phyloP scores from a whole-genome alignment of 352 stramenopile species.

The Globisporangium sylvaticum region DNA sequence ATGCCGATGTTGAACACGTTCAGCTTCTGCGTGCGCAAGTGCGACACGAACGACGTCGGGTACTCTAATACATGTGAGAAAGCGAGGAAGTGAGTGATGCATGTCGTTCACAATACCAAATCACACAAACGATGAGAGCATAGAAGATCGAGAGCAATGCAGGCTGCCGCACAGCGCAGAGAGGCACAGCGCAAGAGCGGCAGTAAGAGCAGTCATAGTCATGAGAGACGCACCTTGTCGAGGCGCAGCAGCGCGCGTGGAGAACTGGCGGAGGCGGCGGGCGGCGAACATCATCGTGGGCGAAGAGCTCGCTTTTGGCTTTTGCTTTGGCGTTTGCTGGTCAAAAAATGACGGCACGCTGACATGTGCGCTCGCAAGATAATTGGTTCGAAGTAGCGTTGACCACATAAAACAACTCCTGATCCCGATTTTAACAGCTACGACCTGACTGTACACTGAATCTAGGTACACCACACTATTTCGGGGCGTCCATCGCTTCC shows the following conservation, averaged over 20 bases:
- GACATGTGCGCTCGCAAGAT: neutral
- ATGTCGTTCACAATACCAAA: too few species aligned
- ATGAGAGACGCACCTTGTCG: constrained; percentile 32
- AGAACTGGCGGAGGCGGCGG: constrained; percentile 35
- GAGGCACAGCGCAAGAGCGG: too few species aligned
- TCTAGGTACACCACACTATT: constrained; percentile 5
- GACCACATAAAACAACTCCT: neutral
- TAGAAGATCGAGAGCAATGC: neutral
- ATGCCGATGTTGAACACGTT: constrained; percentile 87
- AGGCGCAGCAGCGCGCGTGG: constrained; percentile 26
- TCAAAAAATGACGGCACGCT: constrained; percentile 4
- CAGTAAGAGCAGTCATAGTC: neutral
- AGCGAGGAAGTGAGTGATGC: neutral
- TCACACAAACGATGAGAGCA: neutral
- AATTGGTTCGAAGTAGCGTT: neutral
- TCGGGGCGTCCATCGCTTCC: constrained; percentile 5
- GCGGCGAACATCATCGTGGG: constrained; percentile 26
- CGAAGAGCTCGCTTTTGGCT: neutral
- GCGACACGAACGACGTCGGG: constrained; percentile 76
- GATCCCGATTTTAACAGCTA: neutral
- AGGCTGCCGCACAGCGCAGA: neutral
- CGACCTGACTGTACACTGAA: neutral
- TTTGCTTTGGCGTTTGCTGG: constrained; percentile 10
- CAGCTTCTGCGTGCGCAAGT: constrained; percentile 74
- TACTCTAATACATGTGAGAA: constrained; percentile 38